Base-by-base conservation (phyloP, 2,329 filamentous ascomycete species). In the Phoma sp. region DNA sequence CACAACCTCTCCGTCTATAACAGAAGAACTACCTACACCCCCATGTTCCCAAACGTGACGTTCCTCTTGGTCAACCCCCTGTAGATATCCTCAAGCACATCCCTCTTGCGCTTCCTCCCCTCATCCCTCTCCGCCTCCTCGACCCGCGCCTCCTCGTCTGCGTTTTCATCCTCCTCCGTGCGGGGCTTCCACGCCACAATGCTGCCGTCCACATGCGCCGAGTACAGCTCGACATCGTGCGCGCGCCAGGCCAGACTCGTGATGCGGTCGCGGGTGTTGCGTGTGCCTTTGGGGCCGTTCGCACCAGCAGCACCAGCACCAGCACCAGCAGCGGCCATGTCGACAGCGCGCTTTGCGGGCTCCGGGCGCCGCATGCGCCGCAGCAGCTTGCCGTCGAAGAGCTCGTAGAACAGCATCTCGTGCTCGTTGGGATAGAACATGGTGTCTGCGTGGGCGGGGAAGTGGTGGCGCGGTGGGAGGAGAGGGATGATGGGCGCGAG, bases 141-240 rank as follows among this genome's bases (percentile, higher is more conserved):
- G 10, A 71, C 67, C 30, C 73, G 67, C 33, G 80, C 77, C 39
- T 75, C 72, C 25, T 78, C 77, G 30, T 82, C 79, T 27, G 69
- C 67, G 47, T 70, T 55, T 7, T 70, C 72, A 49, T 79, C 78
- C 44, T 85, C 74, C 61, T 62, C 83, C 70, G 60, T 84, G 75
- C 79, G 78, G 2, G 90, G 89, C 62, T 82, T 81, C 92, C 93
- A 97, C 4, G 85, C 84, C 39, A 89, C 83, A 52, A 98, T 93
- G 47, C 88, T 88, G 0, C 93, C 93, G 69, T 97, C 91, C 3
- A 88, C 81, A 66, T 96, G 91, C 2, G 87, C 89, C 47, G 91
- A 95, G 75, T 91, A 96, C 52, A 97, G 83, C 61, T 89, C 86
- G 1, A 88, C 86, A 51, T 82, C 75, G 29, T 90, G 89, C 1